Base-by-base conservation (phyloP, 139 green algal species). In the Astrephomene gubernaculifera region DNA sequence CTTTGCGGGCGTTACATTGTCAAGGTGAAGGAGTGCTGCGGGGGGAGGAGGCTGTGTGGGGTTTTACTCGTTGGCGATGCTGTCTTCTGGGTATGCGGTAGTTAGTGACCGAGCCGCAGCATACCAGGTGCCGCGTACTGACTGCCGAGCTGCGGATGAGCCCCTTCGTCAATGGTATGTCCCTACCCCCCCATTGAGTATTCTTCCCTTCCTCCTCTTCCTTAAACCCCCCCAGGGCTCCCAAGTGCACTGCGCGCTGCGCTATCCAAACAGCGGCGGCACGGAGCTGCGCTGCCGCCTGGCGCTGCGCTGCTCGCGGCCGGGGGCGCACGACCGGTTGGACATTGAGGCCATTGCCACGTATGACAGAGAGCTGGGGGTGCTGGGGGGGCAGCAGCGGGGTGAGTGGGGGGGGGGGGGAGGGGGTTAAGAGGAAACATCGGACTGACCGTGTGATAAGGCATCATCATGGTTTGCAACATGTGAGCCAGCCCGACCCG, bases 281-380 rank as follows among this genome's bases (percentile, higher is more conserved):
- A 98, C 95, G 0, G 91, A 97, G 83, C 91, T 98, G 44, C 86
- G 92, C 14, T 88, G 87, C 0, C 86, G 87, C 43, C 70, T 96
- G 65, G 39, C 53, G 39, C 80, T 98, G 69, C 87, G 95, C 29
- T 95, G 90, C 44, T 96, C 94, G 0, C 45, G 67, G 6, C 88
- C 70, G 1, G 95, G 94, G 7, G 95, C 92, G 38, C 90, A 94
- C 89, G 95, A 98, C 91, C 89, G 95, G 38, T 86, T 98, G 49
- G 94, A 97, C 65, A 87, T 96, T 5, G 68, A 90, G 31, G 81
- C 85, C 33, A 93, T 98, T 49, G 74, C 92, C 5, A 92, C 76
- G 27, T 96, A 87, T 70, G 95, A 98, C 90, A 69, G 76, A 25
- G 89, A 90, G 21, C 71, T 83, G 29, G 87, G 89, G 38, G 45